Percentiles rank a stretch among this genome's conserved stretches.
Evolutionary conservation across 202 grass and related monocot genomes (phyloP).

Genomic region (Brachypodium distachyon): DNA sequence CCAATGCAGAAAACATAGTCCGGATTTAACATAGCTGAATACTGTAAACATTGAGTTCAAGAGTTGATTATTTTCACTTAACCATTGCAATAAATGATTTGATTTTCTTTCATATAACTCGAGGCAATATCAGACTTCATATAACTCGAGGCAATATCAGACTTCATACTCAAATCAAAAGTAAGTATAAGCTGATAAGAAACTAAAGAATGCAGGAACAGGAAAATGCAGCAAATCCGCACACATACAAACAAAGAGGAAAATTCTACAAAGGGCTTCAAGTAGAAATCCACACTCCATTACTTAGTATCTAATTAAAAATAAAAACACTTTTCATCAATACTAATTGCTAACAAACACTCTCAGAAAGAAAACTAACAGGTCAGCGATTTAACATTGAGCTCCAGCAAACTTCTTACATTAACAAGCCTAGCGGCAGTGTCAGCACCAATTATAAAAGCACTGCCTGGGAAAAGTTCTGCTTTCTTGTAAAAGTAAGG

Average conservation of each 20-base stretch:
- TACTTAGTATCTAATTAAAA: neutral
- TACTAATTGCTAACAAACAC: neutral
- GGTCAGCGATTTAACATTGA: neutral
- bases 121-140: neutral
- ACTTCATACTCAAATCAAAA: neutral
- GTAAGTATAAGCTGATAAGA: neutral
- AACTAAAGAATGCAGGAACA: neutral
- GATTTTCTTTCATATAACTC: neutral
- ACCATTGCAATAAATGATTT: neutral
- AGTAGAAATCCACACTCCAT: no score
- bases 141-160: neutral
- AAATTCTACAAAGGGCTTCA: neutral
- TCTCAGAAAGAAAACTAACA: neutral
- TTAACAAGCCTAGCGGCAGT: conserved; percentile 90
- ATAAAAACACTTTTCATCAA: neutral
- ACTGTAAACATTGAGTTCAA: neutral
- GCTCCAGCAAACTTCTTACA: conserved; percentile 40
- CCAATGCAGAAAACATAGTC: neutral
- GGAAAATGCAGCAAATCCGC: no score
- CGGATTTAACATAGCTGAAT: neutral
- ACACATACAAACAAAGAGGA: no score
- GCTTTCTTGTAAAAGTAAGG: conserved; percentile 99
- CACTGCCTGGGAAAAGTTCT: conserved; percentile 72
- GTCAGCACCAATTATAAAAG: conserved; percentile 91
- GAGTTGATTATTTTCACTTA: neutral